A percentile compares a stretch with the other conserved stretches of the same genome.
Evolutionary conservation across 805 yeast genomes (phyloP).

Genomic region (Candida gorgasii): DNA sequence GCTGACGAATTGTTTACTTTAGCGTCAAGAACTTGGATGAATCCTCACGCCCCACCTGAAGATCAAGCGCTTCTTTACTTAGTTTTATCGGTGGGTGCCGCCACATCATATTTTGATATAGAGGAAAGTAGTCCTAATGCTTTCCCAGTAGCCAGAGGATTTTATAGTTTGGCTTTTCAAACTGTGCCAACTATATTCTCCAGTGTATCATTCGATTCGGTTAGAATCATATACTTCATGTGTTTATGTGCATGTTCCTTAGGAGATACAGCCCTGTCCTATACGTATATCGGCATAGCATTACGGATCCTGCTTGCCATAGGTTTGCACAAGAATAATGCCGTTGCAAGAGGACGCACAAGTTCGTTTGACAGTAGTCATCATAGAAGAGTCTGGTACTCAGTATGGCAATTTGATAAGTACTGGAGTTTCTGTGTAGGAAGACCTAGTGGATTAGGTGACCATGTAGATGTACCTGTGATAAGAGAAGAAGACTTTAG

Average conservation of each 20-base stretch:
- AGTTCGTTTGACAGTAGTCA: slow-evolving; percentile 15
- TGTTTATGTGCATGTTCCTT: slow-evolving; percentile 19
- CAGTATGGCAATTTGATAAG: slow-evolving; percentile 23
- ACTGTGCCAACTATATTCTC: slow-evolving; percentile 19
- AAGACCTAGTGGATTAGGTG: slow-evolving; percentile 19
- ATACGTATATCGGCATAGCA: slow-evolving; percentile 20
- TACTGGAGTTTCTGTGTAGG: slow-evolving; percentile 28
- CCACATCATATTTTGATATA: slow-evolving; percentile 16
- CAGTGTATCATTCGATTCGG: slow-evolving; percentile 20
- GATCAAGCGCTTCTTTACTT: slow-evolving; percentile 19
- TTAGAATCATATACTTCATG: slow-evolving; percentile 18
- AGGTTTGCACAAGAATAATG: slow-evolving; percentile 18
- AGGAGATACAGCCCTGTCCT: slow-evolving; percentile 23
- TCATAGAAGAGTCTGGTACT: slow-evolving; percentile 20
- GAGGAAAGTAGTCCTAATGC: slow-evolving; percentile 13
- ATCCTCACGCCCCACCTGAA: slow-evolving; percentile 4
- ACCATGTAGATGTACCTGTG: slow-evolving; percentile 13
- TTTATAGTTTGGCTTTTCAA: slow-evolving; percentile 18
- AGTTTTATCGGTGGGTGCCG: slow-evolving; percentile 20
- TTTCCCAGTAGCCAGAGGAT: slow-evolving; percentile 19
- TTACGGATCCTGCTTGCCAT: slow-evolving; percentile 19
- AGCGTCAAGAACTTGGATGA: slow-evolving; percentile 15
- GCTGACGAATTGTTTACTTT: slow-evolving; percentile 19
- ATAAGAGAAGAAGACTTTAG: slow-evolving; percentile 10
- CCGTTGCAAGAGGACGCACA: neutral